Evolutionary conservation across 2,329 filamentous ascomycete species (phyloP), one percentile per base, ranked within the genome.

Genomic region (Bipolaris victoriae): DNA sequence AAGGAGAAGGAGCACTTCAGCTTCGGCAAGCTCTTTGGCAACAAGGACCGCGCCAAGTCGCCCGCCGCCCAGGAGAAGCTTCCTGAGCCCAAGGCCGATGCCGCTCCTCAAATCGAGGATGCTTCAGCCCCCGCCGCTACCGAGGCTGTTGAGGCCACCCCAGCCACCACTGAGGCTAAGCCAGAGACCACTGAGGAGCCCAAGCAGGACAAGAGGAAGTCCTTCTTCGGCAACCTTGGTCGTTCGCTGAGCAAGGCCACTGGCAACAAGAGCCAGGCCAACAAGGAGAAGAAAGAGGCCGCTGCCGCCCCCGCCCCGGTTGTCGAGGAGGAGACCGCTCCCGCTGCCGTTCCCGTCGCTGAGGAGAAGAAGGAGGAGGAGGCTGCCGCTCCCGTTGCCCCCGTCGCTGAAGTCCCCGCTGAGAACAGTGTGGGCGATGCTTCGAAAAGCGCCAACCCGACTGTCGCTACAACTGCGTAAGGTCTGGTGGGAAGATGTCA

Each of bases 131-230:
- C 48, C 15, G 40, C 55, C 6, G 24, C 49, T 16, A 49, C 70
- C 29, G 60, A 62, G 48, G 60, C 68, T 20, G 65, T 62, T 13
- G 65, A 72, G 62, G 69, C 53, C 44, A 69, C 68, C 20, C 62
- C 66, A 20, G 61, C 61, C 51, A 75, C 77, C 10, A 75, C 77
- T 10, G 82, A 83, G 67, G 60, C 77, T 66, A 77, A 72, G 62
- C 75, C 77, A 36, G 81, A 83, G 60, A 64, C 68, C 52, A 31
- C 41, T 10, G 63, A 65, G 65, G 77, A 83, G 62, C 77, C 78
- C 45, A 73, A 82, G 66, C 91, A 90, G 85, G 84, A 86, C 80
- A 96, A 96, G 90, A 90, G 92, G 78, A 86, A 88, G 80, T 94
- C 90, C 66, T 88, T 93, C 72, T 96, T 96, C 79, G 86, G 86